phyloP scores from a whole-genome alignment of 768 basidiomycete species.

The Chalciporus sphaerocephalus region DNA sequence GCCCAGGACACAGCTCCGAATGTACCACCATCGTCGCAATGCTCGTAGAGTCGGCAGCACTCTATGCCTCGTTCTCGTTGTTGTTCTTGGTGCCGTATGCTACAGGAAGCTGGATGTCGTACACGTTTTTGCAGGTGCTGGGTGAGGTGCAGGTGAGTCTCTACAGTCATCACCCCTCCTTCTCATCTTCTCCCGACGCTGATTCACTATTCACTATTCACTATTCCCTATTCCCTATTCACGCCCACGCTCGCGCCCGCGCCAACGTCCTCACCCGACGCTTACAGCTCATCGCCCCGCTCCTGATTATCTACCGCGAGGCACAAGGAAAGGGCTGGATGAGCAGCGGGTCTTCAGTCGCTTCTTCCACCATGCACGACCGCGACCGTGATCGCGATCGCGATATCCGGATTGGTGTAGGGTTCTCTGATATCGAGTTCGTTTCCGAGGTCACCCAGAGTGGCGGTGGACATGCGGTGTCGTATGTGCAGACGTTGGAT shows the following conservation, averaged over 20 bases:
- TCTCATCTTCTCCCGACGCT: not conserved
- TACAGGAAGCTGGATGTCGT: conserved; percentile 20
- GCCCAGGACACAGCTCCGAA: conserved; percentile 21
- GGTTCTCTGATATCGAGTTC: conserved; percentile 24
- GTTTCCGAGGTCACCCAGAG: conserved; percentile 8
- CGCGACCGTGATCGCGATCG: no score
- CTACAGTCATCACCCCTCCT: not conserved
- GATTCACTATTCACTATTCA: no score
- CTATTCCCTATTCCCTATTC: no score
- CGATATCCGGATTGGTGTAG: conserved; percentile 8
- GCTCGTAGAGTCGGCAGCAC: conserved; percentile 26
- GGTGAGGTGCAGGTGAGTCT: conserved; percentile 32
- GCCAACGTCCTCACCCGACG: no score
- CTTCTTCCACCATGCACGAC: not conserved
- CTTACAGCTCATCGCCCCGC: conserved; percentile 34
- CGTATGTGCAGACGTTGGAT: conserved; percentile 4
- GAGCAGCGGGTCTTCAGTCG: conserved; percentile 11
- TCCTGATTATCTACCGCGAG: conserved; percentile 38
- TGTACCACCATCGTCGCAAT: conserved; percentile 27
- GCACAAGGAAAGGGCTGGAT: conserved; percentile 36
- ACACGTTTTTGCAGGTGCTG: conserved; percentile 33
- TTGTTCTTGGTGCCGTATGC: conserved; percentile 28
- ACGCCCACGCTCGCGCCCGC: no score
- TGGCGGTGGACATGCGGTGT: not conserved
- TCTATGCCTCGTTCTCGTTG: conserved; percentile 27